Evolutionary conservation across 2,329 filamentous ascomycete genomes (phyloP).

Genomic region (Cladophialophora exuberans): DNA sequence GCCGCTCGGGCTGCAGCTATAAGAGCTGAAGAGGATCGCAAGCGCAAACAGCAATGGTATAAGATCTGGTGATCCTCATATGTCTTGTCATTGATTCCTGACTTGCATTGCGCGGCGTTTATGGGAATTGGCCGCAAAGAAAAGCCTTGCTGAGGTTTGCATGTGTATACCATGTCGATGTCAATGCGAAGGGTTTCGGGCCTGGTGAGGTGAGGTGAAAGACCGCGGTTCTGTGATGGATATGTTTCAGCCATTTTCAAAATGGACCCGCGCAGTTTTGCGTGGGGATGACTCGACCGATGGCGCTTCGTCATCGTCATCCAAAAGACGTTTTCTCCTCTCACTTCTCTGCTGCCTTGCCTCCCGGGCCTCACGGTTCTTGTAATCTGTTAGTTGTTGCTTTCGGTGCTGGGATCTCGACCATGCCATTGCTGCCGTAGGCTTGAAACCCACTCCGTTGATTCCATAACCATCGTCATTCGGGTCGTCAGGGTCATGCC

Average conservation of each 20-base stretch:
- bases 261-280: conserved; percentile 29
- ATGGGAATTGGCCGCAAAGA: background rate
- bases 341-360: conserved; percentile 61
- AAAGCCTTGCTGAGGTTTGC: background rate
- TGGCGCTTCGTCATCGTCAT: conserved; percentile 18
- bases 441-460: conserved; percentile 66
- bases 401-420: conserved; percentile 59
- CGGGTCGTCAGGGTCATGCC: conserved; percentile 59
- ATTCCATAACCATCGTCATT: conserved; percentile 66
- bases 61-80: conserved; percentile 50
- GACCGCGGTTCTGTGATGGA: too few species aligned
- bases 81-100: conserved; percentile 23
- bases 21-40: conserved; percentile 45
- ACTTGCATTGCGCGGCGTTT: conserved; percentile 28
- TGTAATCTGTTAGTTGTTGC: conserved; percentile 64
- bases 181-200: background rate
- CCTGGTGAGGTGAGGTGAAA: background rate
- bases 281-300: conserved; percentile 29
- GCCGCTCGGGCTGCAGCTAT: conserved; percentile 38
- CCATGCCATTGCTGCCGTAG: conserved; percentile 62
- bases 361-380: conserved; percentile 60
- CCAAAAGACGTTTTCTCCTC: conserved; percentile 41
- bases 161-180: background rate
- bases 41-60: conserved; percentile 49
- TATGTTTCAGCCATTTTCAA: conserved; percentile 27